Evolutionary conservation across 2,329 filamentous ascomycete species (phyloP).

Genomic region (Fusarium anthophilum): DNA sequence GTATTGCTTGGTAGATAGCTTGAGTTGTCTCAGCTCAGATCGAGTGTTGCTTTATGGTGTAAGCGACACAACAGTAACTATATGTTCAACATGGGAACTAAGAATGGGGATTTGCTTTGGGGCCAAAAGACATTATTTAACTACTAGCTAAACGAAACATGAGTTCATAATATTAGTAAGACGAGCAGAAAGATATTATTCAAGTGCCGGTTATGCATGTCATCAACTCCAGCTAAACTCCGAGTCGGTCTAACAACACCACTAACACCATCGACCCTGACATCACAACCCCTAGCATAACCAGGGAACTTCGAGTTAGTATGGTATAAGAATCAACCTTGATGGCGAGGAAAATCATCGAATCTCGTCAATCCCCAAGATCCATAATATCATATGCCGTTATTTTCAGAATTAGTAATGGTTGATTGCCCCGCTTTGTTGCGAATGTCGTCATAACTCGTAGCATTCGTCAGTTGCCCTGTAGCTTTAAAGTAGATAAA

Average conservation of each 20-base stretch:
- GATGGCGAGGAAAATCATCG: conserved; percentile 5
- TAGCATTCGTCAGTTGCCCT: neutral
- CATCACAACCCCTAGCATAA: neutral
- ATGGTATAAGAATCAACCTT: conserved; percentile 3
- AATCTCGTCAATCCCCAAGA: neutral
- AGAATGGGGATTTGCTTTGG: neutral
- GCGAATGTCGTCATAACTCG: conserved; percentile 32
- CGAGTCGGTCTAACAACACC: neutral
- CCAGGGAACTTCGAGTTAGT: neutral
- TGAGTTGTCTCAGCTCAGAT: neutral
- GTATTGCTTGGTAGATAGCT: neutral
- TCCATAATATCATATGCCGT: conserved; percentile 7
- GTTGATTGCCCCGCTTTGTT: conserved; percentile 17
- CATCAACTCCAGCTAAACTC: neutral
- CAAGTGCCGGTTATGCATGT: neutral
- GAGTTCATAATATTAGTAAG: neutral
- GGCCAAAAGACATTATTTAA: neutral
- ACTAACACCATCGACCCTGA: neutral
- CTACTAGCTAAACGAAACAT: neutral
- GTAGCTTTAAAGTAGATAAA: conserved; percentile 3
- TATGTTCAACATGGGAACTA: neutral
- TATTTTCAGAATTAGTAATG: conserved; percentile 25
- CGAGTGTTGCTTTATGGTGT: neutral
- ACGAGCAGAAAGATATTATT: neutral
- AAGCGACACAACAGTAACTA: neutral